Evolutionary conservation across 2,329 filamentous ascomycete species (phyloP).

Genomic region (Colletotrichum echinochloae): DNA sequence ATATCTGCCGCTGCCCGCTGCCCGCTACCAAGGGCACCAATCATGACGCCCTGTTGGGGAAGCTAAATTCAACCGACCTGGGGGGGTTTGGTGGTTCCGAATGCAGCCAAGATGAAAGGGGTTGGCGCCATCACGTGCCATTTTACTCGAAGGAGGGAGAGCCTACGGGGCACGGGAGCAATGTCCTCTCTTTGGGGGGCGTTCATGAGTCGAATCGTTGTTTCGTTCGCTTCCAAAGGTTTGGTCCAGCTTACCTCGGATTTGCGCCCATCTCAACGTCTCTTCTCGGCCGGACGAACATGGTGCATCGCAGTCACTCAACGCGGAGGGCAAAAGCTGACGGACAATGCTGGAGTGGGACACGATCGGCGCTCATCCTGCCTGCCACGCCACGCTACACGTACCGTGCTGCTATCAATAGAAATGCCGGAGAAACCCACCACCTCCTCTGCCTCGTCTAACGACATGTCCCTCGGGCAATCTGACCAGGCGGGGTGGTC

Average conservation of each 20-base stretch:
- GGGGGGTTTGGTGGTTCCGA: slow-evolving; percentile 9
- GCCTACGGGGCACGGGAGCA: no score
- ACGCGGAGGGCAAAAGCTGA: background rate
- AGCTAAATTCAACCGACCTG: slow-evolving; percentile 16
- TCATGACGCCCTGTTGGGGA: slow-evolving; percentile 8
- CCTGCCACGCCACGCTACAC: background rate
- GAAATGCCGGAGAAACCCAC: background rate
- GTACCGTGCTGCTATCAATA: background rate
- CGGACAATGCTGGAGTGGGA: background rate
- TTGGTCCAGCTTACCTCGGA: slow-evolving; percentile 3
- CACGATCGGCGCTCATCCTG: background rate
- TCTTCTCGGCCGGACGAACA: background rate
- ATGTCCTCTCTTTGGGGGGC: slow-evolving; percentile 1
- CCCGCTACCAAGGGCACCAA: slow-evolving; percentile 27
- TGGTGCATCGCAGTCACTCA: background rate
- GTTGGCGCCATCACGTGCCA: slow-evolving; percentile 14
- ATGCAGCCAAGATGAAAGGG: slow-evolving; percentile 34
- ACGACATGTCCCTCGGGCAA: background rate
- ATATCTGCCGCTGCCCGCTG: slow-evolving; percentile 36
- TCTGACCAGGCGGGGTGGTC: background rate
- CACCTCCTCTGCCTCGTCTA: background rate
- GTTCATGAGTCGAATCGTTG: slow-evolving; percentile 4
- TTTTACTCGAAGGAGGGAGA: background rate
- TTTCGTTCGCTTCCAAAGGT: slow-evolving; percentile 3
- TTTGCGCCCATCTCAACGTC: background rate